Conservation (phyloP, 2,329 filamentous ascomycete genomes). For the Cladosporium colombiae region DNA sequence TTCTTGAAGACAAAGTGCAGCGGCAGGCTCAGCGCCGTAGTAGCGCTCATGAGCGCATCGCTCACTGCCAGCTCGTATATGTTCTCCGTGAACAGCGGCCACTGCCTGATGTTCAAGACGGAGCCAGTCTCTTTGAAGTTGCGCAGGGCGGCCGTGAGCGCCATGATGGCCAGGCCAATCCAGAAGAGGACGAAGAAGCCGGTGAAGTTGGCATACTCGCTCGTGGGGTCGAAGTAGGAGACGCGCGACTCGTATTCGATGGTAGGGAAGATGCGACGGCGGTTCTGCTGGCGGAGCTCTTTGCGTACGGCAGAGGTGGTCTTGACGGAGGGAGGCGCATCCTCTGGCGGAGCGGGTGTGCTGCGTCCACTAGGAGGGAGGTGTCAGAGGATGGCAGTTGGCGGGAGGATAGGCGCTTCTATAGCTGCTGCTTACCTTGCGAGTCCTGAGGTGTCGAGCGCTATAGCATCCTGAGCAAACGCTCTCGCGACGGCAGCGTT, state of each 20-base stretch:
- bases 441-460: conserved; percentile 14
- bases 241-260: conserved; percentile 88
- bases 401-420: neutral
- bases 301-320: conserved; percentile 83
- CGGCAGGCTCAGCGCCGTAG: conserved; percentile 69
- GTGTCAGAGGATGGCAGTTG: neutral
- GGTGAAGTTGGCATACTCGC: conserved; percentile 90
- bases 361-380: conserved; percentile 52
- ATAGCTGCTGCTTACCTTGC: conserved; percentile 21
- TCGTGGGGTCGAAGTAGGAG: conserved; percentile 91
- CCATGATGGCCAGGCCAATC: conserved; percentile 96
- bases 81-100: conserved; percentile 84
- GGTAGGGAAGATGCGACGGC: conserved; percentile 83
- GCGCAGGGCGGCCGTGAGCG: conserved; percentile 86
- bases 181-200: conserved; percentile 99
- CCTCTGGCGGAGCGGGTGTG: conserved; percentile 79
- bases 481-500: conserved; percentile 27
- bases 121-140: conserved; percentile 94
- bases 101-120: conserved; percentile 81
- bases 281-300: conserved; percentile 67
- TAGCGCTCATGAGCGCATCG: conserved; percentile 82
- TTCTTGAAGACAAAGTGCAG: conserved; percentile 69
- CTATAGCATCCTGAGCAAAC: conserved; percentile 23
- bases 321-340: conserved; percentile 90
- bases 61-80: conserved; percentile 82